phyloP scores from a whole-genome alignment of 2,329 filamentous ascomycete species.

The Fusarium floridanum region DNA sequence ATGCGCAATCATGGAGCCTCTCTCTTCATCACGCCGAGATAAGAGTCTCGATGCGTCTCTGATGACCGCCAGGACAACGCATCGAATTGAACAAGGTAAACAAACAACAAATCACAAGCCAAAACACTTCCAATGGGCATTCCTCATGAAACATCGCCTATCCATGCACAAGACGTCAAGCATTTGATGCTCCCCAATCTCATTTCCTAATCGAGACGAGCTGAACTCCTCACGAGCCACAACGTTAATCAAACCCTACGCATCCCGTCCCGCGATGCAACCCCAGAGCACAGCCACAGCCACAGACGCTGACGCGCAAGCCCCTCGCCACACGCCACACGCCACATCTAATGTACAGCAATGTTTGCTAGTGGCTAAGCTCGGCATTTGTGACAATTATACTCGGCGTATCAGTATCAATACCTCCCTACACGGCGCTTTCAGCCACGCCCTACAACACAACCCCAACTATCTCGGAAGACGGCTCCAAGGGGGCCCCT shows the following conservation, averaged over 20 bases:
- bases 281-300: constrained; percentile 16
- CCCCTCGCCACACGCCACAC: constrained; percentile 48
- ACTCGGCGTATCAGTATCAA: neutral
- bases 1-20: constrained; percentile 2
- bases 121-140: constrained; percentile 4
- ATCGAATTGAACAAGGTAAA: constrained; percentile 28
- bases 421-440: neutral
- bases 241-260: constrained; percentile 29
- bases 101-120: constrained; percentile 27
- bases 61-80: constrained; percentile 26
- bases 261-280: constrained; percentile 15
- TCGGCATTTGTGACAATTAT: constrained; percentile 23
- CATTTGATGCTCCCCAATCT: neutral
- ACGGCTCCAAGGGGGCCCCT: constrained; percentile 33
- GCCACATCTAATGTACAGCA: neutral
- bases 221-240: constrained; percentile 34
- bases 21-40: neutral
- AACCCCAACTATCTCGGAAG: constrained; percentile 23
- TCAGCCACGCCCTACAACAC: constrained; percentile 14
- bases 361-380: constrained; percentile 38
- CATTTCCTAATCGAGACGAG: constrained; percentile 34
- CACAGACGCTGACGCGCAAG: constrained; percentile 42
- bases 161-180: constrained; percentile 21
- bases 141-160: constrained; percentile 33
- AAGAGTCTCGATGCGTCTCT: neutral